phyloP scores from a whole-genome alignment of 1,139 yeast genomes.

The Zygosaccharomyces pseudobailii region DNA sequence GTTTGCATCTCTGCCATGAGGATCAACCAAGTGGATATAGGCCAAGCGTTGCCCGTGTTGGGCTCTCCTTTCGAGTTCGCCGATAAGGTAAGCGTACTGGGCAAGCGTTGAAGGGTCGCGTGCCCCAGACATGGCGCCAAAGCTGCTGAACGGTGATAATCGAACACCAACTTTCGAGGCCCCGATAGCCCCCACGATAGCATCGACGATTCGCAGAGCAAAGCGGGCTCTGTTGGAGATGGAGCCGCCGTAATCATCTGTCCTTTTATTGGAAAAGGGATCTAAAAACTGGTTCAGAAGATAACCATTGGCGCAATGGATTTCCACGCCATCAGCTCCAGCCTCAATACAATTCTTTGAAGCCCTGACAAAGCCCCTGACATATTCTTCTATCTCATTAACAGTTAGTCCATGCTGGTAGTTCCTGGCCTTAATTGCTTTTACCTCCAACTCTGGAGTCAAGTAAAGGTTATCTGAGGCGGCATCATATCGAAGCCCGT shows the following conservation, averaged over 20 bases:
- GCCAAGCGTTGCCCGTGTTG: conserved; percentile 42
- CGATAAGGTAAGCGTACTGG: conserved; percentile 37
- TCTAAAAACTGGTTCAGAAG: conserved; percentile 57
- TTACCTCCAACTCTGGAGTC: conserved; percentile 33
- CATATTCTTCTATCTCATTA: conserved; percentile 37
- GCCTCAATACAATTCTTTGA: conserved; percentile 41
- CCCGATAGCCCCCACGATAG: conserved; percentile 47
- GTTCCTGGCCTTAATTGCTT: conserved; percentile 33
- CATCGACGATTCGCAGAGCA: conserved; percentile 52
- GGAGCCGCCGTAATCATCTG: conserved; percentile 65
- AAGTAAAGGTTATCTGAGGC: conserved; percentile 35
- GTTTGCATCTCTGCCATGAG: conserved; percentile 34
- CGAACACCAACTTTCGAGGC: conserved; percentile 51
- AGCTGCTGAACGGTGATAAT: conserved; percentile 52
- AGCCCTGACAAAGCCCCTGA: conserved; percentile 36
- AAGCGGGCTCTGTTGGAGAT: conserved; percentile 62
- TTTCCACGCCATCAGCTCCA: conserved; percentile 68
- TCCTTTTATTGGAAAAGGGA: conserved; percentile 48
- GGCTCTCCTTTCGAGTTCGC: conserved; percentile 38
- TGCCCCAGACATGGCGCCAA: conserved; percentile 38
- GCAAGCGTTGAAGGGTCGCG: conserved; percentile 31
- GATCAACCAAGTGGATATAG: conserved; percentile 51
- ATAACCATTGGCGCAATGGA: conserved; percentile 69
- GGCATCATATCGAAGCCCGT: conserved; percentile 35
- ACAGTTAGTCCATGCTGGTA: conserved; percentile 36